Base-by-base conservation (phyloP, 2,329 filamentous ascomycete genomes). In the Claviceps purpurea region DNA sequence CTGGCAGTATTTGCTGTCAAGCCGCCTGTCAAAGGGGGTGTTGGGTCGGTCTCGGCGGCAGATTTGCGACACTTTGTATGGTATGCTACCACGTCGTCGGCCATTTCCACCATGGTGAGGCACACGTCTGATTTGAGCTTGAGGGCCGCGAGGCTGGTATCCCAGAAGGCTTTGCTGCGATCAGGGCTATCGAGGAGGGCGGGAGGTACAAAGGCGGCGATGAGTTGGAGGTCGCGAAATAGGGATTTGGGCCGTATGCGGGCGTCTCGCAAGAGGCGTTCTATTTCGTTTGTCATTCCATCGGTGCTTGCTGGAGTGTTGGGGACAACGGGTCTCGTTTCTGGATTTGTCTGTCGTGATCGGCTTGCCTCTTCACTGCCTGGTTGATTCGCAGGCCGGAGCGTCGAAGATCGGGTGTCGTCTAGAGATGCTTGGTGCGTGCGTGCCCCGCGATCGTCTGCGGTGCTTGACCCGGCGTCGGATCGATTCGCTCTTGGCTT, bases 121-220 rank as follows among this genome's bases (percentile, higher is more conserved):
- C 88, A 91, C 4, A 93, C 82, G 57, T 95, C 89, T 58, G 88
- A 82, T 66, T 96, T 97, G 50, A 95, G 76, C 39, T 82, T 81
- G n/a, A 96, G 74, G 2, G 91, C 89, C 0, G 93, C 91, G 5
- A 95, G 77, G 0, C 87, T 89, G 26, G 89, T 85, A 60, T 95
- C 88, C 79, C 89, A 87, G 65, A 97, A 97, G 0, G 90, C 88
- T 59, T 89, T 93, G 49, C 78, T 81, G 2, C 73, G 73, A 42
- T 83, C 81, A 0, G 78, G 77, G 58, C 75, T 76, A 60, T 85
- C 82, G 7, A 86, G 68, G 1, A 82, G 69, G 0, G 74, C 69
- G 1, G 79, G 65, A 5, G 81, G 77, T 3, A 85, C 79, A 60
- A 85, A 84, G 0, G 81, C 75, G 1, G 81, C 79, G 55, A 86